A percentile compares a stretch with the other conserved stretches of the same genome.
phyloP scores from a whole-genome alignment of 2,329 filamentous ascomycete genomes.

The Geosmithia flava region DNA sequence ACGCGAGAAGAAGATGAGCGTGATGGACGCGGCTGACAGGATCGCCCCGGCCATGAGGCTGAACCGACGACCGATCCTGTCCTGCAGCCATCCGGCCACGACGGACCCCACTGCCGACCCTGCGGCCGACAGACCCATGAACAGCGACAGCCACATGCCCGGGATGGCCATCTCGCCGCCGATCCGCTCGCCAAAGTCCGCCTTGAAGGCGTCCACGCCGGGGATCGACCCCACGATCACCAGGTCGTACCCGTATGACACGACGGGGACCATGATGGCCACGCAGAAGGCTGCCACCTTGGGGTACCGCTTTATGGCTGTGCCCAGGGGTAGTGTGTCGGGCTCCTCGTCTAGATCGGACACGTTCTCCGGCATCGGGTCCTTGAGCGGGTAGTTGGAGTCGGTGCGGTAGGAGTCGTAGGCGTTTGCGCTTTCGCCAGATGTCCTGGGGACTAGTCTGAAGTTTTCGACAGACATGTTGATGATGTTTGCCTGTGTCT shows the following conservation, averaged over 20 bases:
- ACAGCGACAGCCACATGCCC: constrained; percentile 13
- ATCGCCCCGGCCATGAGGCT: constrained; percentile 11
- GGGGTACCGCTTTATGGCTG: constrained; percentile 13
- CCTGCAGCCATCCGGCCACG: constrained; percentile 14
- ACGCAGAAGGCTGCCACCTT: constrained; percentile 13
- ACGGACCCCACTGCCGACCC: constrained; percentile 12
- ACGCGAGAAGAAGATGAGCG: constrained; percentile 14
- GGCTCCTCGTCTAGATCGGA: not conserved
- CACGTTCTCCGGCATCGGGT: not conserved
- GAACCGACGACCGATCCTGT: constrained; percentile 11
- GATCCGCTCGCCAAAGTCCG: constrained; percentile 13
- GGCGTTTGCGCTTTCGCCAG: too few species aligned
- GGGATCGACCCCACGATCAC: constrained; percentile 13
- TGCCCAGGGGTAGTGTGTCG: constrained; percentile 7
- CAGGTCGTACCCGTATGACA: not conserved
- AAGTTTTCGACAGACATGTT: too few species aligned
- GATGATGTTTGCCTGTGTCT: too few species aligned
- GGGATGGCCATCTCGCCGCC: constrained; percentile 12
- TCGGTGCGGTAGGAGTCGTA: not conserved
- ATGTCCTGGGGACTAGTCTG: too few species aligned
- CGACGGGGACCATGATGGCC: constrained; percentile 11
- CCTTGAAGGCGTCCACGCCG: constrained; percentile 13
- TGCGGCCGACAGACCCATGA: constrained; percentile 10
- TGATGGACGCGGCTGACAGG: constrained; percentile 10
- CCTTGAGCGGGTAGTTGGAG: not conserved